phyloP scores from a whole-genome alignment of 2,329 filamentous ascomycete species.

The Talaromyces sp. region DNA sequence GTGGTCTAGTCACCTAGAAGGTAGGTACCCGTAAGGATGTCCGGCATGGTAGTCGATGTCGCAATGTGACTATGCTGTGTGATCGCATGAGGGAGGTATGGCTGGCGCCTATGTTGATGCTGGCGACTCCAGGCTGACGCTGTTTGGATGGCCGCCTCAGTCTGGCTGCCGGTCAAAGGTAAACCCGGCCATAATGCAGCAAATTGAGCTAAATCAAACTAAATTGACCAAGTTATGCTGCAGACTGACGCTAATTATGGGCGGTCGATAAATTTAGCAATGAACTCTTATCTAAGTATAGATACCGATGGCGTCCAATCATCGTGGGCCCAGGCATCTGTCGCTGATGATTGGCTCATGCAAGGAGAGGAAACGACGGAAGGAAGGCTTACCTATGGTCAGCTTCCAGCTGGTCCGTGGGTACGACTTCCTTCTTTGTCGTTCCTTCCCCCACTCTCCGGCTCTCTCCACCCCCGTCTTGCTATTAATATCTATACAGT shows the following conservation, averaged over 20 bases:
- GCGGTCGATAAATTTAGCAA: constrained; percentile 9
- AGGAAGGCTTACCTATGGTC: background rate
- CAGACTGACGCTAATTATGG: constrained; percentile 4
- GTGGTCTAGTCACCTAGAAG: background rate
- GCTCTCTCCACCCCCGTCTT: background rate
- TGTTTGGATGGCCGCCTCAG: background rate
- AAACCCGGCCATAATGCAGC: background rate
- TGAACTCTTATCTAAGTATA: constrained; percentile 3
- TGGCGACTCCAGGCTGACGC: background rate
- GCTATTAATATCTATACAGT: constrained; percentile 1
- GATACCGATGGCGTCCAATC: background rate
- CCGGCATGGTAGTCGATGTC: background rate
- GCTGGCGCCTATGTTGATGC: background rate
- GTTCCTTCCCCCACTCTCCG: constrained; percentile 2
- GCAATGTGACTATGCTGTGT: constrained; percentile 8
- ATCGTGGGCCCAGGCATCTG: background rate
- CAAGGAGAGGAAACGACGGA: background rate
- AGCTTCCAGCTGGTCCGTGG: background rate
- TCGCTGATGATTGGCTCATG: background rate
- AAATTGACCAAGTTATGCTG: background rate
- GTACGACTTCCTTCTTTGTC: background rate
- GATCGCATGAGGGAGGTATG: constrained; percentile 3
- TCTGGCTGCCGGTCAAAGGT: background rate
- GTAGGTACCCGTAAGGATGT: background rate
- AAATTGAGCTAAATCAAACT: background rate